Base-by-base conservation (phyloP, 139 green algal species). In the Chlamydomonas schloesseri region DNA sequence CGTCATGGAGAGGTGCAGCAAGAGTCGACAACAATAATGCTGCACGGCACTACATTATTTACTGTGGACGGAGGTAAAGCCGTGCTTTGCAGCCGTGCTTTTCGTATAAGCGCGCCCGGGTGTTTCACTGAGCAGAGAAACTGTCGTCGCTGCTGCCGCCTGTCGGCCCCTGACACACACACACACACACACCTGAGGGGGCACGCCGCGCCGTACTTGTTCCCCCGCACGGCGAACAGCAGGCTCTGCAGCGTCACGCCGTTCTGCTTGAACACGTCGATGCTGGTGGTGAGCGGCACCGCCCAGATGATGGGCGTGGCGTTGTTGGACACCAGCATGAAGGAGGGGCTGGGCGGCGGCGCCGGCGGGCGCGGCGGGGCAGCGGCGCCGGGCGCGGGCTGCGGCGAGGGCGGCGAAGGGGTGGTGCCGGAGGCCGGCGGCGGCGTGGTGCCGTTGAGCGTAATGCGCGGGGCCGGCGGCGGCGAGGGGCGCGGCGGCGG, bases 201-300 rank as follows among this genome's bases (percentile, higher is more conserved):
- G 58, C 85, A 89, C 1, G 81, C 77, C 6, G 78, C 60, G 60
- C 85, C 85, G 33, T 89, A 82, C 85, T 89, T 86, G 77, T 69
- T 64, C 24, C 77, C 85, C 2, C 85, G 85, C 17, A 89, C 77
- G 10, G 58, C 29, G 53, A 89, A 87, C 33, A 81, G 58, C 58
- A 87, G 28, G 36, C 37, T 46, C 28, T 37, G 28, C 0, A 31
- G 28, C 9, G 17, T 42, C 17, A 34, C 13, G 23, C 24, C 4
- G 3, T 13, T 47, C 50, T 31, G 23, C 11, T 18, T 23, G 53
- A 34, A 71, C 26, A 31, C 8, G 60, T 53, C 60, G 6, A 29
- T 33, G 18, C 81, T 60, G 15, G 47, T 46, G 5, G 85, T 87
- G 0, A 89, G n/a, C 34, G 85, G 85, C 5, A 78, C 71, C 1